Percentiles rank a stretch among this genome's conserved stretches.
Evolutionary conservation across 2,329 filamentous ascomycete genomes (phyloP).

Genomic region (Xylaria sp.): DNA sequence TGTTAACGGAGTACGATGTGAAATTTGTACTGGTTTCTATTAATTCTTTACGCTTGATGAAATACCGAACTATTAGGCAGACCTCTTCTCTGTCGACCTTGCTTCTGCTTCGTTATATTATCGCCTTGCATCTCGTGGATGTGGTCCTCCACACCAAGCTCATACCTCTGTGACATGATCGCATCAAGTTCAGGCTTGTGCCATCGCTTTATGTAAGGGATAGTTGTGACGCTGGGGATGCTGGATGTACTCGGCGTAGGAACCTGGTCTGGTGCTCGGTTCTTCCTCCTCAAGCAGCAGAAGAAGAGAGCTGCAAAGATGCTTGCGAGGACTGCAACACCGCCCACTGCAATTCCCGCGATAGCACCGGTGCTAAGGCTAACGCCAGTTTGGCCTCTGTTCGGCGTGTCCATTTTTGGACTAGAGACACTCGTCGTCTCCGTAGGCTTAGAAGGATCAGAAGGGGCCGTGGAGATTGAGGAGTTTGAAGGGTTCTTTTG

Average conservation of each 20-base stretch:
- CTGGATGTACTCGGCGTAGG: conserved; percentile 1
- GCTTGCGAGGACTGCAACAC: not conserved
- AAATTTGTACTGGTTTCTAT: conserved; percentile 3
- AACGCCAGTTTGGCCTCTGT: not conserved
- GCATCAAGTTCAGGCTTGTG: conserved; percentile 22
- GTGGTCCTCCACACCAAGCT: conserved; percentile 14
- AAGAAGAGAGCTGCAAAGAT: conserved; percentile 3
- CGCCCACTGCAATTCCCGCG: conserved; percentile 26
- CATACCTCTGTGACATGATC: conserved; percentile 12
- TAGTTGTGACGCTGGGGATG: not conserved
- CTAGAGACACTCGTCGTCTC: not conserved
- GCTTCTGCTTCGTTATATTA: not conserved
- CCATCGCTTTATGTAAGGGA: not conserved
- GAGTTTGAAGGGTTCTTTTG: not conserved
- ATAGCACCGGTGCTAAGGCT: conserved; percentile 16
- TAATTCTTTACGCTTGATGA: conserved; percentile 2
- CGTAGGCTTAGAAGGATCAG: not conserved
- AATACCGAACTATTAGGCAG: not conserved
- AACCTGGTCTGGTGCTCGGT: not conserved
- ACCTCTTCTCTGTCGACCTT: not conserved
- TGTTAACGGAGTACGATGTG: not conserved
- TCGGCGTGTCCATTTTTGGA: not conserved
- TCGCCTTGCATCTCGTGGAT: conserved; percentile 24
- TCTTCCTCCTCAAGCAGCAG: conserved; percentile 6
- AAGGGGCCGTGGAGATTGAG: not conserved